phyloP scores from a whole-genome alignment of 495 filamentous ascomycete genomes.

The Penicillium soppii region DNA sequence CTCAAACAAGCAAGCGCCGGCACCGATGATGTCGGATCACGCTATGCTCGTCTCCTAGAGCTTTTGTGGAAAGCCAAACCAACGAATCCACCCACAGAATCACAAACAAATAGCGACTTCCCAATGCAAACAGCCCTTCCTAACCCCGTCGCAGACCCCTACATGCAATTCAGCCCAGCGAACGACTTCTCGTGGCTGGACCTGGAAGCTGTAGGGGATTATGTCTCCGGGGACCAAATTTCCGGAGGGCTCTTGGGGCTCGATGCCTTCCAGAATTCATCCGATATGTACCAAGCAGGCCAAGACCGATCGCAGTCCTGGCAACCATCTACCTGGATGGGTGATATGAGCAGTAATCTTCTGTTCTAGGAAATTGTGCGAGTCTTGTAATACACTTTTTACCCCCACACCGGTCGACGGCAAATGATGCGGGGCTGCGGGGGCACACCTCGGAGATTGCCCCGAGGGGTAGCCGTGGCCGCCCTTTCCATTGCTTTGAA shows the following conservation, averaged over 20 bases:
- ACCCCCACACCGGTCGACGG: conserved; percentile 11
- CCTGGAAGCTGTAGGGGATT: conserved; percentile 56
- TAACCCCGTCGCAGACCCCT: conserved; percentile 34
- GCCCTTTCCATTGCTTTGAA: background rate
- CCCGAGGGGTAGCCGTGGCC: conserved; percentile 27
- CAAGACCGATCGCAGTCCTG: conserved; percentile 39
- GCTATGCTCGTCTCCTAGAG: conserved; percentile 55
- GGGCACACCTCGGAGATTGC: conserved; percentile 21
- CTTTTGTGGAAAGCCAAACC: conserved; percentile 48
- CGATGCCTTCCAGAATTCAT: conserved; percentile 37
- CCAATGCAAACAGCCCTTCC: conserved; percentile 28
- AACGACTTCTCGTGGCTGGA: conserved; percentile 61
- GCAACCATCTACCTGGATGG: conserved; percentile 42
- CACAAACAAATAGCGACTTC: conserved; percentile 34
- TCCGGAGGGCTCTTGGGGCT: conserved; percentile 36
- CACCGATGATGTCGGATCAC: conserved; percentile 52
- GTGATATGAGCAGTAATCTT: conserved; percentile 44
- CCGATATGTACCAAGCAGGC: conserved; percentile 30
- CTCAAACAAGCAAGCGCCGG: conserved; percentile 54
- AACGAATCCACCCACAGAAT: conserved; percentile 23
- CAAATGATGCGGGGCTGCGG: conserved; percentile 26
- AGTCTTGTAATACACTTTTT: background rate
- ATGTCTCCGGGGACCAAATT: conserved; percentile 48
- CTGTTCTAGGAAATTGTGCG: conserved; percentile 30
- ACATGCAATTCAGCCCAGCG: conserved; percentile 48